Evolutionary conservation across 352 stramenopile genomes (phyloP), one percentile per base, ranked within the genome.

Genomic region (Halophytophthora batemanensis): DNA sequence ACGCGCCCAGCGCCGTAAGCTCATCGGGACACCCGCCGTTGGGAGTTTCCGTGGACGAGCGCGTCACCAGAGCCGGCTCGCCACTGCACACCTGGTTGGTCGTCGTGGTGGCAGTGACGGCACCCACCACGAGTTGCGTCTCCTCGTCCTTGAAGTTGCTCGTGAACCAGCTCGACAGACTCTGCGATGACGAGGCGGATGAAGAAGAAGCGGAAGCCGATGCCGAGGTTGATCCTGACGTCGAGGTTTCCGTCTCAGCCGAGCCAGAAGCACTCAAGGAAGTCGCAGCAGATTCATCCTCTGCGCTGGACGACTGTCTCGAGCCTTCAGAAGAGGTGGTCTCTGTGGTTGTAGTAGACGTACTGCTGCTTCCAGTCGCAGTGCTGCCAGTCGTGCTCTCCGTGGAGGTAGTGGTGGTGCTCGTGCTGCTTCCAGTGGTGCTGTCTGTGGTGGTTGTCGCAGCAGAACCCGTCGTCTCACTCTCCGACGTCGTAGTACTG

Each of bases 11-110:
- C 14, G 58, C 49, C 38, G 69, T 69, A 8, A 75, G 45, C 28
- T 58, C 59, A 35, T 70, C 59, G 0, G 69, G 66, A 18, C 69
- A 78, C 12, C 53, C 65, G 11, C 65, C 62, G 45, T 78, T 78
- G 5, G 65, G 50, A 2, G 44, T 47, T 23, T 64, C 54, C 13
- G 53, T 60, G 7, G 43, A 52, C 5, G 63, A 73, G 5, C 59
- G 66, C 15, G 65, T 71, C 15, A 72, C 39, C 5, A 78, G 49
- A 2, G 69, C 56, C 17, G 69, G 65, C 10, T 59, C 34, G 7
- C 61, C 62, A 23, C 53, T 42, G 33, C 69, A 78, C 10, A 78
- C 45, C 23, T 68, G 59, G 29, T 58, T 37, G 21, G 34, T 47
- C 0, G 23, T 43, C 1, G 42, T 50, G 1, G 23, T 57, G 2